Conservation (phyloP, 1,284 basidiomycete genomes). For the Farysia itapuensis region DNA sequence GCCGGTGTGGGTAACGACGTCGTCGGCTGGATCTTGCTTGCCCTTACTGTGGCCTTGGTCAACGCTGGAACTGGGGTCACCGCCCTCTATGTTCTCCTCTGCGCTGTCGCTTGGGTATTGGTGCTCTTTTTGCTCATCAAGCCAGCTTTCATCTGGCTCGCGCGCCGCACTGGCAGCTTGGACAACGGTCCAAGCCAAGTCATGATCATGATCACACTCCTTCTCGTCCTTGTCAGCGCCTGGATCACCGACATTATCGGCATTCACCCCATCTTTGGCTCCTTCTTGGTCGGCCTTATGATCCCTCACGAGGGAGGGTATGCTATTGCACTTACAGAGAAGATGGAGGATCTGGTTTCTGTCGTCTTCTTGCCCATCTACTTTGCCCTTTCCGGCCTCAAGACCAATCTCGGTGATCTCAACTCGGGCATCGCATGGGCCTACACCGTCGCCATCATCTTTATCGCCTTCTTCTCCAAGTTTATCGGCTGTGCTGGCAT, state of each 20-base stretch:
- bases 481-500: slow-evolving; percentile 65
- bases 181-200: slow-evolving; percentile 72
- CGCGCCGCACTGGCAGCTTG: slow-evolving; percentile 75
- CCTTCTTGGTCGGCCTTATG: slow-evolving; percentile 81
- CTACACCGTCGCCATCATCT: slow-evolving; percentile 77
- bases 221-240: slow-evolving; percentile 75
- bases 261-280: slow-evolving; percentile 84
- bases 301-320: slow-evolving; percentile 85
- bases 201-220: slow-evolving; percentile 76
- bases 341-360: slow-evolving; percentile 60
- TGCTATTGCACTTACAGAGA: slow-evolving; percentile 67
- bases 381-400: slow-evolving; percentile 78
- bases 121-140: slow-evolving; percentile 76
- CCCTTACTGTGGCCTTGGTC: slow-evolving; percentile 84
- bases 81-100: slow-evolving; percentile 79
- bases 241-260: slow-evolving; percentile 88
- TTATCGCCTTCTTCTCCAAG: slow-evolving; percentile 80
- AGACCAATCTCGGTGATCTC: slow-evolving; percentile 73
- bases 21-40: slow-evolving; percentile 70
- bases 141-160: slow-evolving; percentile 70
- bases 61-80: slow-evolving; percentile 74
- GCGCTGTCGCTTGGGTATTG: slow-evolving; percentile 78
- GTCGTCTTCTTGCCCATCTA: slow-evolving; percentile 78
- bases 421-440: slow-evolving; percentile 70
- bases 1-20: slow-evolving; percentile 87